Evolutionary conservation across 176 grass and related monocot species (phyloP).

Genomic region (Aegilops tauschii): DNA sequence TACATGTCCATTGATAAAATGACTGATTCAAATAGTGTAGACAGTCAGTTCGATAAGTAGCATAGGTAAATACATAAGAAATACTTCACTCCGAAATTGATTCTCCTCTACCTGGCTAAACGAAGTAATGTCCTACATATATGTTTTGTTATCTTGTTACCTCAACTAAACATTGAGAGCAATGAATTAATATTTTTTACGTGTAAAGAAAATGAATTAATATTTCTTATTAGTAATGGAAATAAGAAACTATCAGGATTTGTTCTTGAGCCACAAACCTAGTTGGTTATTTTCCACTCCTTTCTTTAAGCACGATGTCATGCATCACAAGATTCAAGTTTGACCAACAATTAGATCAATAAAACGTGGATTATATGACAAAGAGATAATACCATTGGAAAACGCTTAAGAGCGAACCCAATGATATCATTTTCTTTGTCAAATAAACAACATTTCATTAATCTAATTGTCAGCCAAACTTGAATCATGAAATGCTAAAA

Average conservation of each 20-base stretch:
- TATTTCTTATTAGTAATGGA: background rate
- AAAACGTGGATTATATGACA: conserved; percentile 11
- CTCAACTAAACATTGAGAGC: background rate
- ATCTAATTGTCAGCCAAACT: conserved; percentile 5
- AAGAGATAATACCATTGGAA: background rate
- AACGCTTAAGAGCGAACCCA: background rate
- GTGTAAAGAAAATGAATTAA: background rate
- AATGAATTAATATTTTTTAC: background rate
- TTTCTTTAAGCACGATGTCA: background rate
- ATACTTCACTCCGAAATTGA: background rate
- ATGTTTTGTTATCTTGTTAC: background rate
- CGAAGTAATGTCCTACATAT: background rate
- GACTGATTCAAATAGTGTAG: background rate
- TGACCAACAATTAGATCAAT: conserved; percentile 13
- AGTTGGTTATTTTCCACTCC: background rate
- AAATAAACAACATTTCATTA: background rate
- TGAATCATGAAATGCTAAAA: conserved; percentile 1
- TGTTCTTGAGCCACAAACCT: background rate
- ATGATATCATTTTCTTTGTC: background rate
- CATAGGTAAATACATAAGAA: background rate
- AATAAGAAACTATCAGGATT: background rate
- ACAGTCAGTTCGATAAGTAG: background rate
- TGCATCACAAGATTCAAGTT: conserved; percentile 12
- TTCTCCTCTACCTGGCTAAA: background rate
- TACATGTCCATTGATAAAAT: background rate